A percentile compares a stretch with the other conserved stretches of the same genome.
phyloP scores from a whole-genome alignment of 2,329 filamentous ascomycete genomes.

The Salinomyces thailandicus region DNA sequence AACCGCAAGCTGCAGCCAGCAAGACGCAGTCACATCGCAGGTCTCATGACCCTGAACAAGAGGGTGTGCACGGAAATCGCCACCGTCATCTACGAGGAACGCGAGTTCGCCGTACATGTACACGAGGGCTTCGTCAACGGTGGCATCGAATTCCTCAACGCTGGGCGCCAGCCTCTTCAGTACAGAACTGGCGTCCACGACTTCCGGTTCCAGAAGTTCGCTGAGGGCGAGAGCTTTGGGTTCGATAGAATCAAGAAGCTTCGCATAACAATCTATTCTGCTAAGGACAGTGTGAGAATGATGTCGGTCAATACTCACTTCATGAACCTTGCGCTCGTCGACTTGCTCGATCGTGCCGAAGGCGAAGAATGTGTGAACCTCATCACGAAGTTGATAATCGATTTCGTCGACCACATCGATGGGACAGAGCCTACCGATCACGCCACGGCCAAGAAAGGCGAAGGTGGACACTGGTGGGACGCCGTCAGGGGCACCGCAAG shows the following conservation, averaged over 20 bases:
- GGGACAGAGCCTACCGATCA: not conserved
- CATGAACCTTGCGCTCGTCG: slow-evolving; percentile 19
- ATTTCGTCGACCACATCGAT: slow-evolving; percentile 11
- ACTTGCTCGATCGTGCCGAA: slow-evolving; percentile 14
- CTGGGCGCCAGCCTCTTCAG: slow-evolving; percentile 22
- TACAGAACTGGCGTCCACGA: slow-evolving; percentile 15
- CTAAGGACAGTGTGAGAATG: slow-evolving; percentile 7
- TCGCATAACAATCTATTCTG: slow-evolving; percentile 17
- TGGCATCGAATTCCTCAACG: slow-evolving; percentile 23
- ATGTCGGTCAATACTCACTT: slow-evolving; percentile 21
- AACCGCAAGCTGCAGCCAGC: no score
- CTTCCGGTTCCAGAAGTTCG: slow-evolving; percentile 20
- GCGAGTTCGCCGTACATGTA: slow-evolving; percentile 20
- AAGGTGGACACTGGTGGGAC: slow-evolving; percentile 19
- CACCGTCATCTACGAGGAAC: slow-evolving; percentile 20
- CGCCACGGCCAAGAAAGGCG: not conserved
- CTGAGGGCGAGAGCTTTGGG: slow-evolving; percentile 14
- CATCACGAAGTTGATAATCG: slow-evolving; percentile 15
- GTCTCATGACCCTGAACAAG: slow-evolving; percentile 19
- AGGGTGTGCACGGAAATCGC: slow-evolving; percentile 14
- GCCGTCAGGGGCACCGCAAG: slow-evolving; percentile 10
- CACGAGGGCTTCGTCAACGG: slow-evolving; percentile 18
- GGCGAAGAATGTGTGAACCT: slow-evolving; percentile 8
- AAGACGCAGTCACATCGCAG: slow-evolving; percentile 6
- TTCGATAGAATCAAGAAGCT: slow-evolving; percentile 22